Evolutionary conservation across 805 yeast genomes (phyloP).

Genomic region (Ogataea paraovalis): DNA sequence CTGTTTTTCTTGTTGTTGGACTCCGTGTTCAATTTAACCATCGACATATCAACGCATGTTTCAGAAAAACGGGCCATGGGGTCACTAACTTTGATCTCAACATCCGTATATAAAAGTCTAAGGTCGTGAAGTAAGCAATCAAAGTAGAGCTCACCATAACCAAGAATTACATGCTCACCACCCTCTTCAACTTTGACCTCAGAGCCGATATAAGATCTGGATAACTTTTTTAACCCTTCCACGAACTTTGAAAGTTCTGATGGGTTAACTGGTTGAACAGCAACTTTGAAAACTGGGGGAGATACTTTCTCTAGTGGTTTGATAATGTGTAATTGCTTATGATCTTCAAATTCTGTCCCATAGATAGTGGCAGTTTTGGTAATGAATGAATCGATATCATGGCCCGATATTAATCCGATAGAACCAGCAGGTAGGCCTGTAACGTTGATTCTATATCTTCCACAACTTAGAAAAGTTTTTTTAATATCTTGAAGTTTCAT

Average conservation of each 20-base stretch:
- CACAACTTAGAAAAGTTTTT: constrained; percentile 55
- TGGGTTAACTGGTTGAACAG: constrained; percentile 78
- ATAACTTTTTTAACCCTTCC: constrained; percentile 62
- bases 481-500: constrained; percentile 37
- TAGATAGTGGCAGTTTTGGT: constrained; percentile 60
- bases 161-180: constrained; percentile 78
- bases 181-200: constrained; percentile 77
- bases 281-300: constrained; percentile 69
- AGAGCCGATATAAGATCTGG: constrained; percentile 61
- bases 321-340: constrained; percentile 30
- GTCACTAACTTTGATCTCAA: constrained; percentile 78
- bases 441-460: constrained; percentile 61
- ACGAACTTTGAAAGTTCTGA: constrained; percentile 70
- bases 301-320: constrained; percentile 41
- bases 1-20: constrained; percentile 52
- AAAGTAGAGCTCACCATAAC: constrained; percentile 83
- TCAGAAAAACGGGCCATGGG: constrained; percentile 81
- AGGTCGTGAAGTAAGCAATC: constrained; percentile 82
- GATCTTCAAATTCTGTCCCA: constrained; percentile 22
- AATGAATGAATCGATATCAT: constrained; percentile 45
- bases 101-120: constrained; percentile 54
- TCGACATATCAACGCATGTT: constrained; percentile 62
- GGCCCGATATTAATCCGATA: constrained; percentile 64
- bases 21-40: constrained; percentile 59
- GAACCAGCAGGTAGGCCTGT: constrained; percentile 57